Evolutionary conservation across 768 basidiomycete genomes (phyloP).

Genomic region (Tylopilus sp.): DNA sequence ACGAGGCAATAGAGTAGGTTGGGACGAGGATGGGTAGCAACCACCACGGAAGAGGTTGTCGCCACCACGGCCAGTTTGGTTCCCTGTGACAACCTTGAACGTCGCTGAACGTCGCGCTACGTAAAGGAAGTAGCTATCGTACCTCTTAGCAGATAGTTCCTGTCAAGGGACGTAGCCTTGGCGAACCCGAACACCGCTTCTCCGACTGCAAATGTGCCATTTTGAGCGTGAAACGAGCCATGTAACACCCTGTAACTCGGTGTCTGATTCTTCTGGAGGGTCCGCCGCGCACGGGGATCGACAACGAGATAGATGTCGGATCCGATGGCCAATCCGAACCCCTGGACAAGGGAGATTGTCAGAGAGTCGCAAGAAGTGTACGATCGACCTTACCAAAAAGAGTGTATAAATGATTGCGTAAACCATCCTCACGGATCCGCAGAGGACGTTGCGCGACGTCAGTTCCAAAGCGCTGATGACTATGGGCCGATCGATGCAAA

Average conservation of each 20-base stretch:
- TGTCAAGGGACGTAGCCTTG: constrained; percentile 31
- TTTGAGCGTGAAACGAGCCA: constrained; percentile 49
- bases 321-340: constrained; percentile 81
- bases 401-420: constrained; percentile 86
- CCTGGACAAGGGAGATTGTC: constrained; percentile 39
- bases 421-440: constrained; percentile 79
- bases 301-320: constrained; percentile 77
- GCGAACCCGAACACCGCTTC: constrained; percentile 49
- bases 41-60: constrained; percentile 80
- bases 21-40: constrained; percentile 75
- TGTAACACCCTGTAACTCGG: constrained; percentile 46
- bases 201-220: constrained; percentile 42
- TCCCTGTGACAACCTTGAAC: constrained; percentile 69
- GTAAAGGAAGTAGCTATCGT: background rate
- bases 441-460: constrained; percentile 76
- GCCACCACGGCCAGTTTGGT: constrained; percentile 72
- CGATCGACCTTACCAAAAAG: constrained; percentile 67
- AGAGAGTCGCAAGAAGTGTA: constrained; percentile 2
- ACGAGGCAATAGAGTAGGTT: constrained; percentile 68
- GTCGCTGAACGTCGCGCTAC: constrained; percentile 29
- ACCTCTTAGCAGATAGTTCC: constrained; percentile 32
- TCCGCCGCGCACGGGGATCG: constrained; percentile 50
- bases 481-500: constrained; percentile 23
- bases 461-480: constrained; percentile 79
- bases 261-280: constrained; percentile 30